phyloP scores from a whole-genome alignment of 345 rosid genomes.

The Rhizophora mangle region DNA sequence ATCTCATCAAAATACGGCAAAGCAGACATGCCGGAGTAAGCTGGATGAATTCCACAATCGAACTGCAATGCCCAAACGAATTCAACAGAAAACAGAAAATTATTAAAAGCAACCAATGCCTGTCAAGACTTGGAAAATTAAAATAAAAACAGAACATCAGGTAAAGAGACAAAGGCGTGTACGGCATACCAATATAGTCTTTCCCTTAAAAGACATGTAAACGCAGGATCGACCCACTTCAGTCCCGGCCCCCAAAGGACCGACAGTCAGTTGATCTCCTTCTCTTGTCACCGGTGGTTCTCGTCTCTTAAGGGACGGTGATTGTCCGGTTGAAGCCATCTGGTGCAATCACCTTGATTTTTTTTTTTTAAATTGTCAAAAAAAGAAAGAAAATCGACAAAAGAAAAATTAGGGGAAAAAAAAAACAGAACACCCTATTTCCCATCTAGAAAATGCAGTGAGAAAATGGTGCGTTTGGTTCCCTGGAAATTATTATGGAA shows the following conservation, averaged over 20 bases:
- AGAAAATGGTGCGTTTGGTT: too few relatives aligned
- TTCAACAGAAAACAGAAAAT: neutral
- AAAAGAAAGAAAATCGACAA: too few relatives aligned
- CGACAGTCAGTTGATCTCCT: slow-evolving; percentile 70
- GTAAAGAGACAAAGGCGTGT: too few relatives aligned
- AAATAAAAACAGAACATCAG: too few relatives aligned
- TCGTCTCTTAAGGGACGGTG: slow-evolving; percentile 54
- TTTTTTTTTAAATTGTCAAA: too few relatives aligned
- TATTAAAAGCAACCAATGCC: neutral
- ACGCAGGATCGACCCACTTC: slow-evolving; percentile 96
- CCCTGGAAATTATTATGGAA: too few relatives aligned
- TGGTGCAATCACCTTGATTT: too few relatives aligned
- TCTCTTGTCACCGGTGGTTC: slow-evolving; percentile 61
- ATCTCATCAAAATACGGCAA: slow-evolving; percentile 93
- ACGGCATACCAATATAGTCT: slow-evolving; percentile 52
- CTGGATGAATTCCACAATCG: slow-evolving; percentile 94
- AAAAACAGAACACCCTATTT: too few relatives aligned
- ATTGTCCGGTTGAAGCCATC: slow-evolving; percentile 55
- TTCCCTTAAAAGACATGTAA: slow-evolving; percentile 86
- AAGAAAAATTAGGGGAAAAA: too few relatives aligned
- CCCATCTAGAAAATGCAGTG: too few relatives aligned
- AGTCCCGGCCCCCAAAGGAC: slow-evolving; percentile 87
- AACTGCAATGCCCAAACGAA: slow-evolving; percentile 36
- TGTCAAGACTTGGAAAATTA: neutral
- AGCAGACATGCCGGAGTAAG: slow-evolving; percentile 89